Evolutionary conservation across 208 protist species (phyloP).

Genomic region (Strigomonas galati): DNA sequence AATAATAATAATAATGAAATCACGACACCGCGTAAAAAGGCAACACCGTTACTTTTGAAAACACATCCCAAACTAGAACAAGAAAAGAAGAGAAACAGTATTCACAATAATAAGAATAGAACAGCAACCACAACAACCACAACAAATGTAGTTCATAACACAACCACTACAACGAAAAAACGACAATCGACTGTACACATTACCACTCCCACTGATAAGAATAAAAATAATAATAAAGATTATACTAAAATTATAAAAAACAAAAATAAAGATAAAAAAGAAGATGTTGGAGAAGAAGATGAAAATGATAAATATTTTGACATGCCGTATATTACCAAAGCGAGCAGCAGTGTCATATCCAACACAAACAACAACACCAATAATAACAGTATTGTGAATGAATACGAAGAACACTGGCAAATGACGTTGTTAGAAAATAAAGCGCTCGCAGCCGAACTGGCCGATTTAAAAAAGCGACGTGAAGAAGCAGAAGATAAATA

Average conservation of each 20-base stretch:
- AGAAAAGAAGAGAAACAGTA: conserved; percentile 4
- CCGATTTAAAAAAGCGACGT: conserved; percentile 33
- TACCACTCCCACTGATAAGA: conserved; percentile 1
- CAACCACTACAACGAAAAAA: no score
- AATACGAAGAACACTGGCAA: conserved; percentile 46
- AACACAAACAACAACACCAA: background rate
- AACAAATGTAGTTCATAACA: no score
- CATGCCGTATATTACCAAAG: background rate
- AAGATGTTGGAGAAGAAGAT: background rate
- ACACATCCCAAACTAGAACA: background rate
- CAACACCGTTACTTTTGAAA: background rate
- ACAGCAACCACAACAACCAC: no score
- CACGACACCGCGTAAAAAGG: background rate
- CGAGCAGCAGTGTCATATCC: background rate
- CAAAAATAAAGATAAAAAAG: no score
- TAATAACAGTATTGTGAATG: background rate
- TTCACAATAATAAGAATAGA: no score
- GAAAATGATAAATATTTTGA: background rate
- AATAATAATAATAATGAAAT: conserved; percentile 2
- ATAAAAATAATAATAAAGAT: background rate
- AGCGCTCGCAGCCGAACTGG: conserved; percentile 57
- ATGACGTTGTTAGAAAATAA: conserved; percentile 64
- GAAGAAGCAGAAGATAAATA: conserved; percentile 40
- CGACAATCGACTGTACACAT: no score
- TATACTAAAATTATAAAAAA: no score